Conservation (phyloP, 2,329 filamentous ascomycete genomes). For the Endothia cerciana region DNA sequence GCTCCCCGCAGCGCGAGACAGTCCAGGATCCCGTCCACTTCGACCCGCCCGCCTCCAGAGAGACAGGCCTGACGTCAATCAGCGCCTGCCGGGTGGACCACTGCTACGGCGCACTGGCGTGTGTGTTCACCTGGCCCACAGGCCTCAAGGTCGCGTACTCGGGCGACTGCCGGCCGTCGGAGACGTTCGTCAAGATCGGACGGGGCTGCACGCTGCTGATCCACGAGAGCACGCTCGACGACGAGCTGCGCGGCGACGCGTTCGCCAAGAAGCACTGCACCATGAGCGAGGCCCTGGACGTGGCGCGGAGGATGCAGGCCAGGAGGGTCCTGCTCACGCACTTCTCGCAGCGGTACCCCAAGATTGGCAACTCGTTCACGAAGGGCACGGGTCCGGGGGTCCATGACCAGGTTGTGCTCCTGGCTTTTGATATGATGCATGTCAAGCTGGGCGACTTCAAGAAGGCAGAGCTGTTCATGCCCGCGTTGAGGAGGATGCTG, state of each 20-base stretch:
- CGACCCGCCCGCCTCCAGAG: conserved; percentile 40
- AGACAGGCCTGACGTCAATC: conserved; percentile 66
- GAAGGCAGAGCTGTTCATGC: conserved; percentile 65
- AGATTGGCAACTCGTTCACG: conserved; percentile 48
- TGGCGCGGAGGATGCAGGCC: conserved; percentile 79
- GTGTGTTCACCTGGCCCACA: conserved; percentile 75
- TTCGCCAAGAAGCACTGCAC: conserved; percentile 89
- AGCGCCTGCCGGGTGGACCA: conserved; percentile 73
- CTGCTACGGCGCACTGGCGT: conserved; percentile 77
- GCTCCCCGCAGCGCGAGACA: conserved; percentile 16
- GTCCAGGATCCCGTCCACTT: conserved; percentile 39
- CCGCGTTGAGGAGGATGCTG: conserved; percentile 62
- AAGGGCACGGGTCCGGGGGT: conserved; percentile 37
- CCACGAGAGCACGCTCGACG: conserved; percentile 95
- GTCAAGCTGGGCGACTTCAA: conserved; percentile 72
- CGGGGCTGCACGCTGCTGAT: conserved; percentile 79
- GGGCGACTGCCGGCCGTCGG: conserved; percentile 85
- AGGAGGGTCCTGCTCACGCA: conserved; percentile 85
- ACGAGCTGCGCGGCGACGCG: conserved; percentile 79
- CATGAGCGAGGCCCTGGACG: conserved; percentile 78
- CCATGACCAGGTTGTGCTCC: conserved; percentile 63
- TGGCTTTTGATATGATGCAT: conserved; percentile 81
- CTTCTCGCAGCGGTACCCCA: conserved; percentile 92
- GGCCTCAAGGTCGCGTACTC: conserved; percentile 90
- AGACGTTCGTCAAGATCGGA: conserved; percentile 71